Base-by-base conservation (phyloP, 2,329 filamentous ascomycete species). In the Diaporthe amygdali region DNA sequence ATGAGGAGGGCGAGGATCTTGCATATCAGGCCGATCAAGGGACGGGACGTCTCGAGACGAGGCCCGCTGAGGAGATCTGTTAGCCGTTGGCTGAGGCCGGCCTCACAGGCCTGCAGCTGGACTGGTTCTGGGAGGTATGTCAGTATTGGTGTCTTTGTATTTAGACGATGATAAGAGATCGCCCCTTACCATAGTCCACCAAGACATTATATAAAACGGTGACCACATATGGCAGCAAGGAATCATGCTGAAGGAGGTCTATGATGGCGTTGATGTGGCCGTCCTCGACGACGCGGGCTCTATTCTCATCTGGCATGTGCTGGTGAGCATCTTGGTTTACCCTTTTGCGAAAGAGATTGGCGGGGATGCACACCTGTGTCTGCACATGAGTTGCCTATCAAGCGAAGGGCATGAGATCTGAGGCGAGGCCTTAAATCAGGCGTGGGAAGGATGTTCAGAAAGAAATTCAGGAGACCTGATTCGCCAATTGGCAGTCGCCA, bases 161-260 rank as follows among this genome's bases (percentile, higher is more conserved):
- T 7, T 37, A 9, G 27, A 14, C 6, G 22, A 14, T 7, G 30
- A 6, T 5, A 22, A 15, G 64, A 4, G 2, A 15, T 1, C 22
- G 20, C 7, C 15, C 20, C 84, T 80, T 77, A 91, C 89, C 88
- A 76, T 90, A 91, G 76, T 92, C 90, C 17, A 91, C 85, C 68
- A 89, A 85, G 59, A 91, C 84, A 76, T 92, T 92, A 78, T 87
- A 90, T 5, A 92, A 79, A 9, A 91, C 90, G 0, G 89, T 88
- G 49, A 91, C 85, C 44, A 84, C 83, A 76, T 89, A 88, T 0
- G 83, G 79, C 9, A 90, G 78, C 22, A 91, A 74, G 0, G 80
- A 78, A 61, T 88, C 84, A 46, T 88, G 78, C 17, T 80, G 74
- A 10, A 91, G 78, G 44, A 88, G 82, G 3, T 79, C 74, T 39